Conservation (phyloP, 208 protist genomes). For the Leishmania turanica region DNA sequence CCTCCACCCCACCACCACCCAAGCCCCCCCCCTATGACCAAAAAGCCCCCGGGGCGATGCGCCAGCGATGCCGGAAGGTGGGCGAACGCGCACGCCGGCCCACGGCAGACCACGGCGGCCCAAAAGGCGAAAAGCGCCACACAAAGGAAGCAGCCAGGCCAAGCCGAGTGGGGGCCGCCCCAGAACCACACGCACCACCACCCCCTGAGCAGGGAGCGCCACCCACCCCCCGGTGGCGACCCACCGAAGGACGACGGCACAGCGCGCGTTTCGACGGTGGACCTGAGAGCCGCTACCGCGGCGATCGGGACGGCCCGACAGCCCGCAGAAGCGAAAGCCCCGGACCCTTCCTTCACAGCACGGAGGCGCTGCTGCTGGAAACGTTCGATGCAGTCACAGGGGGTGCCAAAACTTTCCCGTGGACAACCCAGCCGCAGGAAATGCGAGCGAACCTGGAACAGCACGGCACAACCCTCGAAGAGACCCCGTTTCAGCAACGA, state of each 20-base stretch:
- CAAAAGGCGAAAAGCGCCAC: too few relatives aligned
- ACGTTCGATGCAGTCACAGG: not conserved
- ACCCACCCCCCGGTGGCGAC: not conserved
- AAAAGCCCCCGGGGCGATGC: too few relatives aligned
- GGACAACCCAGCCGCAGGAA: not conserved
- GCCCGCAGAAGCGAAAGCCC: not conserved
- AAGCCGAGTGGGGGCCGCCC: not conserved
- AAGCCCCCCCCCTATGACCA: too few relatives aligned
- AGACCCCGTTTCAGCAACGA: conserved; percentile 14
- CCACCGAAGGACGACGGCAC: not conserved
- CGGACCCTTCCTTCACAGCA: conserved; percentile 13
- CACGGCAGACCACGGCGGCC: too few relatives aligned
- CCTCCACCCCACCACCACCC: too few relatives aligned
- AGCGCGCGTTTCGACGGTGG: conserved; percentile 1
- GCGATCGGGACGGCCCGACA: not conserved
- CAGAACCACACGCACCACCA: not conserved
- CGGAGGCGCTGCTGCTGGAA: conserved; percentile 11
- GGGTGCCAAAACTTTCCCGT: not conserved
- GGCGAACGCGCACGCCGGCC: too few relatives aligned
- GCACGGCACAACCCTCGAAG: conserved; percentile 3
- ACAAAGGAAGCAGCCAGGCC: not conserved
- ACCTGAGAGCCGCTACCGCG: not conserved
- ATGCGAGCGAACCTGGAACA: conserved; percentile 5
- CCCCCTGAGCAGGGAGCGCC: not conserved
- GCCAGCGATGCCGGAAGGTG: too few relatives aligned